These are phyloP conservation scores for Panicum miliaceum DNA, from an alignment of 176 grass and related monocot genomes.

Conservation along the genomic window DNA sequence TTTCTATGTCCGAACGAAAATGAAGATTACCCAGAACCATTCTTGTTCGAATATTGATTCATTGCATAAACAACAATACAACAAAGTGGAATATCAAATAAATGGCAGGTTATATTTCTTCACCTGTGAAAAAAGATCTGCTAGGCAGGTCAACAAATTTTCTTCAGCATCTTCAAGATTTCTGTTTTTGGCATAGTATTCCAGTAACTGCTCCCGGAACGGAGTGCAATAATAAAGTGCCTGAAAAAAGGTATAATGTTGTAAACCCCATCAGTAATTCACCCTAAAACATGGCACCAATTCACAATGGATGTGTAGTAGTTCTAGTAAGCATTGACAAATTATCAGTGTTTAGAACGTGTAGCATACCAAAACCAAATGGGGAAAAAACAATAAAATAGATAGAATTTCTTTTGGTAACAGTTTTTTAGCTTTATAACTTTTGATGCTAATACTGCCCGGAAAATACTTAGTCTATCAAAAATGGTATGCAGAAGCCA, in stretches of 20 bases:
- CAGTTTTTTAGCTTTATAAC: not conserved
- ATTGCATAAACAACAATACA: conserved; percentile 30
- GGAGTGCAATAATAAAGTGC: conserved; percentile 90
- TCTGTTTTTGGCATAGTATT: conserved; percentile 75
- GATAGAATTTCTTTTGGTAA: not conserved
- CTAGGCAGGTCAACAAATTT: conserved; percentile 87
- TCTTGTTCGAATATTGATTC: not conserved
- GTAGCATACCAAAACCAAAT: conserved; percentile 2
- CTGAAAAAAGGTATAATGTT: conserved; percentile 54
- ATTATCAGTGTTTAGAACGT: conserved; percentile 1
- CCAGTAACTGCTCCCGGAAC: conserved; percentile 79
- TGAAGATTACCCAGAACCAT: conserved; percentile 8
- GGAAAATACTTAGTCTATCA: not conserved
- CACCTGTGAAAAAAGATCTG: conserved; percentile 96
- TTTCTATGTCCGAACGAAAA: not conserved
- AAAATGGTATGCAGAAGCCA: not conserved
- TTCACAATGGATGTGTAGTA: not conserved
- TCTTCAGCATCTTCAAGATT: conserved; percentile 68
- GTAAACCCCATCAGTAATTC: not conserved
- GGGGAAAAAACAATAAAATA: not conserved
- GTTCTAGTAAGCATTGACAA: conserved; percentile 29
- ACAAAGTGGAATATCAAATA: conserved; percentile 26
- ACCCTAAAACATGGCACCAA: not conserved
- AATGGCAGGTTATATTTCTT: conserved; percentile 5
- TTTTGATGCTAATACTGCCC: not conserved